Conservation (phyloP, 2,329 filamentous ascomycete species). For the Cercospora beticola region DNA sequence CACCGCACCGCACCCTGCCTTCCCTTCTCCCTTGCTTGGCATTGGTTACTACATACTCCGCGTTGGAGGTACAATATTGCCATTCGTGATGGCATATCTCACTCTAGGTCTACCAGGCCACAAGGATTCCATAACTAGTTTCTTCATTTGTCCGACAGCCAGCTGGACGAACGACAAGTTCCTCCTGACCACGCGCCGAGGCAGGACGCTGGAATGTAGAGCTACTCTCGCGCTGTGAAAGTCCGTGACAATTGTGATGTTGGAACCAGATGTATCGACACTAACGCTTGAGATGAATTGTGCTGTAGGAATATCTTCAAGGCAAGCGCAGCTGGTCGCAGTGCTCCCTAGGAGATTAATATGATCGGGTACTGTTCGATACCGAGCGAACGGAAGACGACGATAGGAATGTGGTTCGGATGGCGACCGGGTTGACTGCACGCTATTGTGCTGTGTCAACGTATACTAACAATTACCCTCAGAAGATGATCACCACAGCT, state of each 20-base stretch:
- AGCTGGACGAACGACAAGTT: background rate
- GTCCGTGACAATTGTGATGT: background rate
- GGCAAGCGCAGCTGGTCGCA: background rate
- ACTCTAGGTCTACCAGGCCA: too few relatives aligned
- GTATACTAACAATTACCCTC: background rate
- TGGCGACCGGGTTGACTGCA: constrained; percentile 21
- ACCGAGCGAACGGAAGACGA: background rate
- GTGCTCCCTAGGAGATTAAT: background rate
- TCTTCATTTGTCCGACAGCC: too few relatives aligned
- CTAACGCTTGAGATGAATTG: background rate
- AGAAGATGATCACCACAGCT: background rate
- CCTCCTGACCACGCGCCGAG: too few relatives aligned
- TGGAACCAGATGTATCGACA: background rate
- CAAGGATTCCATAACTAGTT: too few relatives aligned
- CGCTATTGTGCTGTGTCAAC: background rate
- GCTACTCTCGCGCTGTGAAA: background rate
- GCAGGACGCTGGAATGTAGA: background rate
- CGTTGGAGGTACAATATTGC: too few relatives aligned
- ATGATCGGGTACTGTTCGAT: background rate
- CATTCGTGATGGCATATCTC: too few relatives aligned
- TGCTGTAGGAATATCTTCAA: background rate
- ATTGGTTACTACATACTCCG: background rate
- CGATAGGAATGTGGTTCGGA: constrained; percentile 34
- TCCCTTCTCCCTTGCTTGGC: background rate
- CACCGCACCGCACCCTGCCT: background rate